phyloP scores from a whole-genome alignment of 805 yeast species.

The Candida patagonica region DNA sequence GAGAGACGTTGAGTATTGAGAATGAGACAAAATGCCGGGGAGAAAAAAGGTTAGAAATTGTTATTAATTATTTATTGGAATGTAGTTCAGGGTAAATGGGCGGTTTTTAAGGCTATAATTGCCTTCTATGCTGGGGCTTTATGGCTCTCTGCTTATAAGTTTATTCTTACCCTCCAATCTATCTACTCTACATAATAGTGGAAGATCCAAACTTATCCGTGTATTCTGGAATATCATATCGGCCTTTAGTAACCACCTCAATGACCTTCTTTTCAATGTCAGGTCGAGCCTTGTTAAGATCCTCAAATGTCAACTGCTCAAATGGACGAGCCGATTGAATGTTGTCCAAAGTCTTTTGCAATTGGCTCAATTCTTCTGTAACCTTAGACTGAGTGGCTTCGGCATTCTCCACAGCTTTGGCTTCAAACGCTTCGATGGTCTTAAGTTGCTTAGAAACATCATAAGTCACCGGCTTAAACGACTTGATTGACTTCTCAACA shows the following conservation, averaged over 20 bases:
- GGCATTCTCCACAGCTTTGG: slow-evolving; percentile 93
- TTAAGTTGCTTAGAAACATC: slow-evolving; percentile 85
- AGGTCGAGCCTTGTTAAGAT: slow-evolving; percentile 90
- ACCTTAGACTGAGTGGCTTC: slow-evolving; percentile 86
- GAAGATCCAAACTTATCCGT: slow-evolving; percentile 96
- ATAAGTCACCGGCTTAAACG: slow-evolving; percentile 75
- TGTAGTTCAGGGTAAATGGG: too few species aligned
- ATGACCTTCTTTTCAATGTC: slow-evolving; percentile 93
- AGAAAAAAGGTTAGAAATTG: too few species aligned
- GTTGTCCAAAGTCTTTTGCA: slow-evolving; percentile 82
- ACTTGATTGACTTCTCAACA: slow-evolving; percentile 64
- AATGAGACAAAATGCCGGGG: too few species aligned
- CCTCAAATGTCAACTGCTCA: slow-evolving; percentile 93
- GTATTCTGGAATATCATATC: slow-evolving; percentile 98
- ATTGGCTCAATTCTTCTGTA: slow-evolving; percentile 71
- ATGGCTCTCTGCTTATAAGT: too few species aligned
- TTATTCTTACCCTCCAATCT: too few species aligned
- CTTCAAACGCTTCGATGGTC: slow-evolving; percentile 87
- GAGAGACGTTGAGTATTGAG: too few species aligned
- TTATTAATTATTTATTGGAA: too few species aligned
- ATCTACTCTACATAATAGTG: slow-evolving; percentile 65
- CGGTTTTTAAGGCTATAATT: too few species aligned
- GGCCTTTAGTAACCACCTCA: slow-evolving; percentile 92
- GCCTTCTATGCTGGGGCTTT: too few species aligned
- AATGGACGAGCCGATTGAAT: slow-evolving; percentile 97